Conservation (phyloP, 768 basidiomycete genomes). For the Leccinellum rugosiceps region DNA sequence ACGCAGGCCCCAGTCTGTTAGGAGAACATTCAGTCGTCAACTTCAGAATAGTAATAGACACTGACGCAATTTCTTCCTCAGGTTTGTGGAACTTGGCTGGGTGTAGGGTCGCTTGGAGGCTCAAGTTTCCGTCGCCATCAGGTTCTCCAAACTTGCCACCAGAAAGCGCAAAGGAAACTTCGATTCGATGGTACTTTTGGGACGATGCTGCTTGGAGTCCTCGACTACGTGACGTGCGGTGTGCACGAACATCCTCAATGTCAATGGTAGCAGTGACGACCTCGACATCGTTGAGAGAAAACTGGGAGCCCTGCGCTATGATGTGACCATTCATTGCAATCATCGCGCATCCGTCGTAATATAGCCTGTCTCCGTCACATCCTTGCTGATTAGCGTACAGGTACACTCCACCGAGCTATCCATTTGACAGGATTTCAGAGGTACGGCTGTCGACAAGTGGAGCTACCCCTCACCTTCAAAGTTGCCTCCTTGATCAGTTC, state of each 20-base stretch:
- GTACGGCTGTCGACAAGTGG: not conserved
- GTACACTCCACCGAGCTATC: slow-evolving; percentile 91
- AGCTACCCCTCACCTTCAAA: slow-evolving; percentile 58
- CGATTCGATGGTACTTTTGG: slow-evolving; percentile 76
- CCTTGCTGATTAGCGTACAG: slow-evolving; percentile 99
- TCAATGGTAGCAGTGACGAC: slow-evolving; percentile 95
- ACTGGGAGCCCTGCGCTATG: slow-evolving; percentile 94
- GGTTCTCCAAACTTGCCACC: slow-evolving; percentile 69
- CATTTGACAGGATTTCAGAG: not conserved
- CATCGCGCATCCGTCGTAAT: slow-evolving; percentile 97
- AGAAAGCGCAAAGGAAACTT: slow-evolving; percentile 77
- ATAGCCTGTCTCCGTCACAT: slow-evolving; percentile 95
- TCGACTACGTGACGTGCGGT: slow-evolving; percentile 78
- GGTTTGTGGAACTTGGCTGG: slow-evolving; percentile 65
- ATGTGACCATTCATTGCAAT: slow-evolving; percentile 93
- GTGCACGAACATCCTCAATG: slow-evolving; percentile 93
- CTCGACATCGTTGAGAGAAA: slow-evolving; percentile 93
- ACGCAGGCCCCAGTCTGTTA: slow-evolving; percentile 87
- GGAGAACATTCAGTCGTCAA: not conserved
- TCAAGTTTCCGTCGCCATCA: slow-evolving; percentile 47
- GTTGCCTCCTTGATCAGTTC: slow-evolving; percentile 98
- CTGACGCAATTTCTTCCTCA: slow-evolving; percentile 97
- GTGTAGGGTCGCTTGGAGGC: slow-evolving; percentile 44
- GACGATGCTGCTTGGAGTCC: slow-evolving; percentile 85
- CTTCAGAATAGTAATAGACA: not conserved